phyloP scores from a whole-genome alignment of 2,329 filamentous ascomycete species.

The Hypoxylon sp. region DNA sequence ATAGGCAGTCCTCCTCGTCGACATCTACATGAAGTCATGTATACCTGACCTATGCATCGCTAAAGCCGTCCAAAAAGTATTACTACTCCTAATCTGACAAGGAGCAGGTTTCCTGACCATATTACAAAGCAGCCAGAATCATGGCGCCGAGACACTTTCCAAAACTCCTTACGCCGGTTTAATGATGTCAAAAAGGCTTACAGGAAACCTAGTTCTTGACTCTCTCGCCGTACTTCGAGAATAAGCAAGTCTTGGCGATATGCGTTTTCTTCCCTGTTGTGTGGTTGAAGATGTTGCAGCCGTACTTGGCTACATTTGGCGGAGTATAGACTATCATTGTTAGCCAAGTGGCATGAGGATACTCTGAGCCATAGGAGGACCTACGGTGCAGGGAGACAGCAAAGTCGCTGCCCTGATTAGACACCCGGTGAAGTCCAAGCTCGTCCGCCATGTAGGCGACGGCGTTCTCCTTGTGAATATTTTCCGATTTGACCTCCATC shows the following conservation, averaged over 20 bases:
- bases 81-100: slow-evolving; percentile 20
- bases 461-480: slow-evolving; percentile 75
- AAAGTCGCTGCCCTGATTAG: slow-evolving; percentile 79
- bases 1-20: slow-evolving; percentile 1
- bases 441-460: slow-evolving; percentile 94
- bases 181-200: slow-evolving; percentile 29
- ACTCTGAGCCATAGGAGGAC: slow-evolving; percentile 45
- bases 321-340: slow-evolving; percentile 78
- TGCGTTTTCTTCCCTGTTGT: slow-evolving; percentile 80
- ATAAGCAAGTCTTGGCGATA: slow-evolving; percentile 78
- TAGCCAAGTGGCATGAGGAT: slow-evolving; percentile 44
- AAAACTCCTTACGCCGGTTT: slow-evolving; percentile 35
- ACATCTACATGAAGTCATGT: slow-evolving; percentile 26
- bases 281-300: slow-evolving; percentile 85
- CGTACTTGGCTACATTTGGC: slow-evolving; percentile 85
- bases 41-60: slow-evolving; percentile 3
- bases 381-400: slow-evolving; percentile 85
- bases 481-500: slow-evolving; percentile 75
- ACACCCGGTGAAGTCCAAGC: slow-evolving; percentile 86
- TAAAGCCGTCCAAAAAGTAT: not conserved
- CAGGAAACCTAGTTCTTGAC: slow-evolving; percentile 53
- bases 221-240: slow-evolving; percentile 71
- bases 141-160: slow-evolving; percentile 20
- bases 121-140: slow-evolving; percentile 21
- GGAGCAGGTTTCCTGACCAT: not conserved